phyloP scores from a whole-genome alignment of 768 basidiomycete genomes.

The Tylopilus cervinicoccineus region DNA sequence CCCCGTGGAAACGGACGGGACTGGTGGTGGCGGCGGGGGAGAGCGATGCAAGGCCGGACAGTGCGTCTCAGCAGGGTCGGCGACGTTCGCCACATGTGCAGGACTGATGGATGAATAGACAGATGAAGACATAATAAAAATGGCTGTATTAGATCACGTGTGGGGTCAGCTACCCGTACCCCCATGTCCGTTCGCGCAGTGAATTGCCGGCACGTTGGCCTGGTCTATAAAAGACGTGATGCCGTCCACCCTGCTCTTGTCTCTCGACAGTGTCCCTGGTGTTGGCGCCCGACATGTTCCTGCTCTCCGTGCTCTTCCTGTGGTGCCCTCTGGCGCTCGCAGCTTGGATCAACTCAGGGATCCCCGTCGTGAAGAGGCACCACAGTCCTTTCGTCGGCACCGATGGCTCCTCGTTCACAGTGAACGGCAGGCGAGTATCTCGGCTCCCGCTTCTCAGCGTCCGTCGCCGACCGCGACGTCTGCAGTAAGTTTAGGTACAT shows the following conservation, averaged over 20 bases:
- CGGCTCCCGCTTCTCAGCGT: neutral
- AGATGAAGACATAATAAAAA: no score
- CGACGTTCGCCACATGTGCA: conserved; percentile 16
- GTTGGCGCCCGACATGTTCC: conserved; percentile 33
- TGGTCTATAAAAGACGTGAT: conserved; percentile 17
- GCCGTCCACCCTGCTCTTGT: neutral
- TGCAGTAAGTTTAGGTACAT: conserved; percentile 39
- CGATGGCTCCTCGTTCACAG: conserved; percentile 42
- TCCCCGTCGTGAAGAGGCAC: conserved; percentile 30
- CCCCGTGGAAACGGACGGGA: conserved; percentile 10
- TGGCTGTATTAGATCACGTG: no score
- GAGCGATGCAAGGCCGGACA: neutral
- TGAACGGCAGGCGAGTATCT: conserved; percentile 49
- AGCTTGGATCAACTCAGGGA: conserved; percentile 32
- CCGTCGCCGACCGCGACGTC: conserved; percentile 23
- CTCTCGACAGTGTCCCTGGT: neutral
- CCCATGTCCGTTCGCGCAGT: no score
- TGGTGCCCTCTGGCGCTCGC: conserved; percentile 29
- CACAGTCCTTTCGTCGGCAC: conserved; percentile 43
- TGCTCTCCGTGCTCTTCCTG: conserved; percentile 29
- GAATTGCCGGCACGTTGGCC: conserved; percentile 3
- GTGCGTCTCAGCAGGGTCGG: conserved; percentile 5
- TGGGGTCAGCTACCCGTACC: no score
- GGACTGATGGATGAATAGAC: no score
- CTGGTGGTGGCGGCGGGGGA: conserved; percentile 11